Conservation (phyloP, 2,329 filamentous ascomycete species). For the Fusarium sterilihyphosum region DNA sequence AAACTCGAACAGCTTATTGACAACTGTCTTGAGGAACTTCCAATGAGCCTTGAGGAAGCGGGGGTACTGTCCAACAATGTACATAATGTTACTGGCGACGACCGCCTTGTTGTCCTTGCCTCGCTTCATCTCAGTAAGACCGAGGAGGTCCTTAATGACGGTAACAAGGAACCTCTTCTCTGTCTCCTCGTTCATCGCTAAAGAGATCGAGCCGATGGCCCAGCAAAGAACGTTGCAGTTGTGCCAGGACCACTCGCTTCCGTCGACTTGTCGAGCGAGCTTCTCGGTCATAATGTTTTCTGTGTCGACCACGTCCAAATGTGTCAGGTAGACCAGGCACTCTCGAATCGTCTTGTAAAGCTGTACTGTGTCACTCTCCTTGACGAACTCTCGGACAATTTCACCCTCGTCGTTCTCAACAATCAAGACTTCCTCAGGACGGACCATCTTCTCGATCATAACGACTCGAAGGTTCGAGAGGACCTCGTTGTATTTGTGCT, state of each 20-base stretch:
- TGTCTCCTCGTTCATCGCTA: constrained; percentile 99
- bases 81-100: constrained; percentile 99
- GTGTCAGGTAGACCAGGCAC: constrained; percentile 95
- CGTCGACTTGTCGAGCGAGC: constrained; percentile 92
- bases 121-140: constrained; percentile 98
- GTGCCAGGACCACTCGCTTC: constrained; percentile 97
- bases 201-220: constrained; percentile 98
- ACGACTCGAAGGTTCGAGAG: constrained; percentile 93
- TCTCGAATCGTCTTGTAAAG: constrained; percentile 99
- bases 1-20: constrained; percentile 99
- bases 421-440: constrained; percentile 96
- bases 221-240: constrained; percentile 99
- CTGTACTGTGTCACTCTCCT: constrained; percentile 98
- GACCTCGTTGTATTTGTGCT: constrained; percentile 97
- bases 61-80: constrained; percentile 98
- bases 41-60: constrained; percentile 98
- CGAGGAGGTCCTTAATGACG: constrained; percentile 97
- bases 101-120: constrained; percentile 99
- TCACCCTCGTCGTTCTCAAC: constrained; percentile 99
- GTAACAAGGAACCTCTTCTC: constrained; percentile 98
- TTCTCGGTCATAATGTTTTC: constrained; percentile 99
- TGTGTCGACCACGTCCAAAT: constrained; percentile 96
- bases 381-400: constrained; percentile 98
- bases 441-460: constrained; percentile 99
- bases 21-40: constrained; percentile 99